Evolutionary conservation across 768 basidiomycete genomes (phyloP), one percentile per base, ranked within the genome.

Genomic region (Chalciporus sphaerocephalus): DNA sequence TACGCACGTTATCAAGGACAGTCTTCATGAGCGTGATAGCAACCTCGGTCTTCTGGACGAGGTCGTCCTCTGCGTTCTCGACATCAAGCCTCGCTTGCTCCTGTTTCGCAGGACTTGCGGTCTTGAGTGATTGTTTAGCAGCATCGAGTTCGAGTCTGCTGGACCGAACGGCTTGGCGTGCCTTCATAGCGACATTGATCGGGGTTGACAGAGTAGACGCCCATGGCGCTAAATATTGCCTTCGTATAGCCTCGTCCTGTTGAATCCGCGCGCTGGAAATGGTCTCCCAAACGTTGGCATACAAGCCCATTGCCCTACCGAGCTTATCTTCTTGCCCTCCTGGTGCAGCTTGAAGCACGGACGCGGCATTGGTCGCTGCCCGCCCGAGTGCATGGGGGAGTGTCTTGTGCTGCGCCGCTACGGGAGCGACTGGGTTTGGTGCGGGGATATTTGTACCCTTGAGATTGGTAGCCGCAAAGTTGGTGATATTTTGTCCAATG

Each of bases 1-100:
- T 10, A 74, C 87, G 44, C 53, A 96, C 94, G 68, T 97, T 97
- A 58, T 98, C 95, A 30, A 99, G 76, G 13, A 98, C 95, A n/a
- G 90, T 87, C 75, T 95, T 95, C 93, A 96, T 95, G 35, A 92
- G 78, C 2, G 87, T 89, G 57, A 96, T 96, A 1, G 94, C 95
- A 23, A 94, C 87, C 66, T 99, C 96, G 18, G 96, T 99, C 75
- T 92, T 92, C 64, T 94, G 93, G 5, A 98, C 96, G 24, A 98
- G 80, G 66, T 94, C 92, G 64, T 99, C 96, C 57, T 92, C 89
- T 8, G 89, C 88, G 51, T 92, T 92, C 78, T 92, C 89, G 9
- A 92, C 88, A 55, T 94, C 91, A 17, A 96, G 81, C 38, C 89
- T 74, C 4, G 92, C 89, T 42, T 96, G 92, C 61, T 98, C 96